Evolutionary conservation across 306 rosid species (phyloP), one percentile per base, ranked within the genome.

Genomic region (Argentina anserina): DNA sequence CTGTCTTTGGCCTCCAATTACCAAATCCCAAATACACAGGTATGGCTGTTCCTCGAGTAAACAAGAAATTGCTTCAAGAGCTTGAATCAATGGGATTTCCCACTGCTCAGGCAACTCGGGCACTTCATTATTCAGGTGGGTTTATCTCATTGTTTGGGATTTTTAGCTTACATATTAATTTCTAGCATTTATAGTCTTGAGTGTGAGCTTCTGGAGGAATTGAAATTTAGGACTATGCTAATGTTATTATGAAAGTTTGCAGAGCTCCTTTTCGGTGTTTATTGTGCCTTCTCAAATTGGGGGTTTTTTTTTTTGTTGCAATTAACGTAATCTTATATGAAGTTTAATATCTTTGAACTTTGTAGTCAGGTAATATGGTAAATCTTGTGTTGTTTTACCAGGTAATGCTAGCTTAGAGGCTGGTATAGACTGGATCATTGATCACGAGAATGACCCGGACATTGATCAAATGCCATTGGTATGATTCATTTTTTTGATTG

Each of bases 401-500:
- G 98, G 91, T 1, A 92, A 90, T 80, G 70, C 65, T 52, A 80
- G 77, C 86, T 26, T 82, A 76, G 95, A 76, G 76, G 91, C 78
- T 42, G 87, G 95, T 47, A 71, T 92, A 78, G 75, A 79, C 68
- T 92, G 98, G 98, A 84, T 88, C 3, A 0, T 90, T 70, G 87
- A 87, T 70, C 98, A 92, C 68, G 92, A 84, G 75, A 88, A 83
- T 68, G 98, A 90, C 77, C 72, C 80, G 3, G 83, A 86, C 33
- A 87, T 92, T 67, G 90, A 87, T 83, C 84, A 88, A 83, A 80
- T 85, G 74, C 92, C 96, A 41, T 58, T 69, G 90, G 97, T 92
- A 86, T 73, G 73, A 65, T 77, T 76, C 78, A 2, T 25, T 45
- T 41, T 41, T 15, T 47, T 46, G 5, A 23, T 55, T 37, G 34